Conservation (phyloP, 2,329 filamentous ascomycete genomes). For the Rhytidhysteron rufulum region DNA sequence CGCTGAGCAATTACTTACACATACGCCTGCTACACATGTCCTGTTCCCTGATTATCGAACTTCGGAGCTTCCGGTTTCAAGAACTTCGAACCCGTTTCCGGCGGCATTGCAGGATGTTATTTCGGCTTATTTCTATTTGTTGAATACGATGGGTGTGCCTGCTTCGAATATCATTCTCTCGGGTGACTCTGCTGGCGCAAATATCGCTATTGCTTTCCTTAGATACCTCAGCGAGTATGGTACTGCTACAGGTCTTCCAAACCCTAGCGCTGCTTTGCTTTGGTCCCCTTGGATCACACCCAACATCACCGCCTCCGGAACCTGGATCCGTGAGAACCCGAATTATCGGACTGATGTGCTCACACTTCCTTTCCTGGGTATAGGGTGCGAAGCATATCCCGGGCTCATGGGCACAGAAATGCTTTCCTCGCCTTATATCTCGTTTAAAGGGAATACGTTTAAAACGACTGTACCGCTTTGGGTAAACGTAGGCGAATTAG, state of each 20-base stretch:
- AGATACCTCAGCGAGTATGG: conserved; percentile 45
- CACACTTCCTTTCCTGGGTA: conserved; percentile 32
- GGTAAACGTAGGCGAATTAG: conserved; percentile 38
- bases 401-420: conserved; percentile 11
- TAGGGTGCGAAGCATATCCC: conserved; percentile 40
- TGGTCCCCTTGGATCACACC: conserved; percentile 46
- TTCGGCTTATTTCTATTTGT: conserved; percentile 44
- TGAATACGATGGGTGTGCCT: conserved; percentile 38
- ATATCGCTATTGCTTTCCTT: conserved; percentile 43
- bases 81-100: conserved; percentile 44
- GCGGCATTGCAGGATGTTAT: conserved; percentile 50
- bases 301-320: conserved; percentile 17
- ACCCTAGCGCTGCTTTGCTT: conserved; percentile 37
- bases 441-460: conserved; percentile 37
- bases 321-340: conserved; percentile 24
- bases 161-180: conserved; percentile 41
- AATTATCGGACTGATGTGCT: conserved; percentile 43
- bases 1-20: conserved; percentile 28
- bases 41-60: conserved; percentile 49
- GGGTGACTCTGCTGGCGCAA: conserved; percentile 51
- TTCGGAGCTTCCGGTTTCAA: conserved; percentile 34
- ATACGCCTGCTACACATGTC: conserved; percentile 37
- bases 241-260: conserved; percentile 23
- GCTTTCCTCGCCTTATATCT: conserved; percentile 35
- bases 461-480: conserved; percentile 38